These are phyloP conservation scores for Pichia sp. DNA, from an alignment of 1,139 yeast genomes.

Conservation along the genomic window DNA sequence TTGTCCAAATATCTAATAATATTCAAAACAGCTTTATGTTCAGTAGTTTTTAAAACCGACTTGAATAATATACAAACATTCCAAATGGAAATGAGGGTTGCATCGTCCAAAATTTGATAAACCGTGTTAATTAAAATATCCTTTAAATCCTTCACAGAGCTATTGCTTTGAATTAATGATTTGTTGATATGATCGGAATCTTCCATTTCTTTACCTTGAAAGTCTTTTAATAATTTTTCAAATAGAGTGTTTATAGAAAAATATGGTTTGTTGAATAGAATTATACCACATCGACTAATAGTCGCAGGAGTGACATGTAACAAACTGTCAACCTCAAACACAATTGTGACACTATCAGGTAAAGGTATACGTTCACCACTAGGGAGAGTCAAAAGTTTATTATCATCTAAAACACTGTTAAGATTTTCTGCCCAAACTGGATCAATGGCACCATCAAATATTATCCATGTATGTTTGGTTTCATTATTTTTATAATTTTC, in stretches of 20 bases:
- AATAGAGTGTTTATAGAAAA: conserved; percentile 29
- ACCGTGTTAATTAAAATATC: not conserved
- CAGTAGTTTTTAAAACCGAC: not conserved
- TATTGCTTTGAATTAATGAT: conserved; percentile 3
- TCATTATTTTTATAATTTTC: conserved; percentile 57
- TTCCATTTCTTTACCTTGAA: conserved; percentile 19
- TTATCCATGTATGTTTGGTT: conserved; percentile 60
- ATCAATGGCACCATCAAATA: conserved; percentile 91
- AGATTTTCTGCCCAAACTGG: conserved; percentile 92
- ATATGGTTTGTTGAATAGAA: conserved; percentile 53
- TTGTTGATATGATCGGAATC: conserved; percentile 23
- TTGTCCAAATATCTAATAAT: conserved; percentile 19
- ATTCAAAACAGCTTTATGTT: conserved; percentile 1
- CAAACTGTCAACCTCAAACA: conserved; percentile 74
- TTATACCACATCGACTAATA: conserved; percentile 86
- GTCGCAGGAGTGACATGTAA: conserved; percentile 82
- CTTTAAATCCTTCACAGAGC: conserved; percentile 12
- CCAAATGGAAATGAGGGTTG: conserved; percentile 19
- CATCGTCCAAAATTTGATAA: conserved; percentile 1
- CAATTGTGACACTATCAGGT: conserved; percentile 55
- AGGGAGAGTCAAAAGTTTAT: conserved; percentile 72
- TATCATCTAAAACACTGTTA: conserved; percentile 89
- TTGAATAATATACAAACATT: conserved; percentile 16
- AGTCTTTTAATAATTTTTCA: conserved; percentile 9
- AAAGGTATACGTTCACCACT: conserved; percentile 79